phyloP scores from a whole-genome alignment of 352 stramenopile species.

The Aphanomyces stellatus region DNA sequence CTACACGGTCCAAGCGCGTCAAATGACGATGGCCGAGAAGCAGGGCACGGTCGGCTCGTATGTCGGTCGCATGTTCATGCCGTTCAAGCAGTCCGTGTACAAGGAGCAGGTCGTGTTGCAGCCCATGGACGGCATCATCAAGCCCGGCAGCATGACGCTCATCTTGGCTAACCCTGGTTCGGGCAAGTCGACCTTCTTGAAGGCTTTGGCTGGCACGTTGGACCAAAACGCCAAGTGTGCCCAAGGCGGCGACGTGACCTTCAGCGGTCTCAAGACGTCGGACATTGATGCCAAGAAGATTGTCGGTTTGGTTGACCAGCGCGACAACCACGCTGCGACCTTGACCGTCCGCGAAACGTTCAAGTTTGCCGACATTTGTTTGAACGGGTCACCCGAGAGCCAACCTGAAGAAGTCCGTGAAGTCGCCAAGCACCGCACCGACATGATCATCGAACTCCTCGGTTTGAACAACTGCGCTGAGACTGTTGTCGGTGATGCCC shows the following conservation, averaged over 20 bases:
- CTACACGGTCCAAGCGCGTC: constrained; percentile 49
- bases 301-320: constrained; percentile 45
- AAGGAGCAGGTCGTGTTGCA: constrained; percentile 48
- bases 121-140: constrained; percentile 58
- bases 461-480: constrained; percentile 82
- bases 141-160: constrained; percentile 51
- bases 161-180: constrained; percentile 57
- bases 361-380: constrained; percentile 87
- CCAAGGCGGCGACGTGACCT: constrained; percentile 33
- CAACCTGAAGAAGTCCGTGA: constrained; percentile 64
- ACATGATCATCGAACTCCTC: constrained; percentile 74
- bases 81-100: constrained; percentile 35
- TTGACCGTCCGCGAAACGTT: constrained; percentile 93
- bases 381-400: constrained; percentile 42
- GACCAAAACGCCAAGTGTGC: constrained; percentile 27
- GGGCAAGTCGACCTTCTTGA: constrained; percentile 67
- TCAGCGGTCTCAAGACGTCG: constrained; percentile 33
- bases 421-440: constrained; percentile 54
- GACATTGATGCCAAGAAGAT: constrained; percentile 52
- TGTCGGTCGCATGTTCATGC: constrained; percentile 30
- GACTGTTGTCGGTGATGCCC: constrained; percentile 87
- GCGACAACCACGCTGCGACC: constrained; percentile 54
- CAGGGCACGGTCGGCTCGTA: constrained; percentile 50
- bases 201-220: constrained; percentile 56
- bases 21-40: constrained; percentile 27